Evolutionary conservation across 257 asterid genomes (phyloP), one percentile per base, ranked within the genome.

Genomic region (Perilla frutescens): DNA sequence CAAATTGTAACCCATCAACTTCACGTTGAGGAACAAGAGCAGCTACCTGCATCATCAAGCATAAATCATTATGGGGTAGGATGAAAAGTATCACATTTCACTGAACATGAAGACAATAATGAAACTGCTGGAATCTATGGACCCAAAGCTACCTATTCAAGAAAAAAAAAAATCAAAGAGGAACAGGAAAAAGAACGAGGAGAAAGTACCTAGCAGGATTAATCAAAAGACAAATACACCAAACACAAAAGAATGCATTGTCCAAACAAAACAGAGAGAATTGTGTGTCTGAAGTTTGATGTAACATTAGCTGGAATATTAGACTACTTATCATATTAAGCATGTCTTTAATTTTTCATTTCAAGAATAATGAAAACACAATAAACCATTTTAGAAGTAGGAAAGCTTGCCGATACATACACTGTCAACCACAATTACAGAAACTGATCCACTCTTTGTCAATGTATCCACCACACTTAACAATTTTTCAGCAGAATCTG

Each of bases 401-500:
- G 40, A 48, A 62, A 70, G 51, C 26, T 50, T 65, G 60, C 14
- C 14, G 50, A 71, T 53, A 77, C 97, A 77, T 87, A 95, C 98
- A 81, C 99, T 95, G 83, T 95, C 99, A 75, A 95, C 96, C 63
- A 95, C 97, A 75, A 95, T 86, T 50, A 92, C 98, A 79, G 89
- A 77, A 69, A 95, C 54, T 9, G 99, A 85, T 79, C 96, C 96
- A 81, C 96, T 88, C 77, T 89, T 95, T 57, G 99, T 90, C 87
- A 92, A 69, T 39, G 99, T 95, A 83, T 95, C 89, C 53, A 92
- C 98, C 82, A 92, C 81, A 74, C 96, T 95, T 10, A 92, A 88
- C 87, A 92, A 83, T 74, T 92, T 92, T 78, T 92, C 99, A 63
- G 99, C 98, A 79, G 91, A 92, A 89, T 92, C 93, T 43, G 99